Evolutionary conservation across 441 rosid genomes (phyloP).

Genomic region (Gossypium trilobum): DNA sequence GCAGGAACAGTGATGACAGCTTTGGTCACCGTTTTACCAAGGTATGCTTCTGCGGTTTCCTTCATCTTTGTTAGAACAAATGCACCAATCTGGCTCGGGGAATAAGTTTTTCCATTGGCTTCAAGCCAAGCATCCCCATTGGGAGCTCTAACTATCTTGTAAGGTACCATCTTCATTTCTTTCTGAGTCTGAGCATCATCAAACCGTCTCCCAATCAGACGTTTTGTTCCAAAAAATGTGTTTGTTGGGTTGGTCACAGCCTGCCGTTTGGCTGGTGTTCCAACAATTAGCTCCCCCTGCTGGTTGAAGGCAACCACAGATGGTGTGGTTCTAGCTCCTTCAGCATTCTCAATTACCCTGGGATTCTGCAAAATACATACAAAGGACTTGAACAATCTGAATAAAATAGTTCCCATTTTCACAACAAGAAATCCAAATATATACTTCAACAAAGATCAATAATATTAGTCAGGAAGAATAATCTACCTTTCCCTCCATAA

Average conservation of each 20-base stretch:
- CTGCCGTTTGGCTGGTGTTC: slow-evolving; percentile 50
- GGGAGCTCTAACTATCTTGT: slow-evolving; percentile 36
- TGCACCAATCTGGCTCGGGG: slow-evolving; percentile 39
- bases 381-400: background rate
- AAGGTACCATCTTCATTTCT: slow-evolving; percentile 39
- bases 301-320: slow-evolving; percentile 50
- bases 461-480: background rate
- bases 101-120: slow-evolving; percentile 36
- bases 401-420: background rate
- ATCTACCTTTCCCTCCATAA: slow-evolving; percentile 52
- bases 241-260: slow-evolving; percentile 38
- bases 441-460: background rate
- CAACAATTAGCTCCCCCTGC: slow-evolving; percentile 41
- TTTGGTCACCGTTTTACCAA: slow-evolving; percentile 36
- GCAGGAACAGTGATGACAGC: slow-evolving; percentile 38
- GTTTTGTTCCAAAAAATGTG: slow-evolving; percentile 33
- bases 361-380: slow-evolving; percentile 27
- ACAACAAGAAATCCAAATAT: background rate
- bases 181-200: slow-evolving; percentile 39
- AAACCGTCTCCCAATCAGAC: slow-evolving; percentile 35
- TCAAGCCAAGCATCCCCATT: slow-evolving; percentile 41
- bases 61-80: slow-evolving; percentile 42
- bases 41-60: slow-evolving; percentile 51
- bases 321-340: slow-evolving; percentile 50
- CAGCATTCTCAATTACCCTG: slow-evolving; percentile 51